phyloP scores from a whole-genome alignment of 306 rosid genomes.

The Trichosanthes truncata region DNA sequence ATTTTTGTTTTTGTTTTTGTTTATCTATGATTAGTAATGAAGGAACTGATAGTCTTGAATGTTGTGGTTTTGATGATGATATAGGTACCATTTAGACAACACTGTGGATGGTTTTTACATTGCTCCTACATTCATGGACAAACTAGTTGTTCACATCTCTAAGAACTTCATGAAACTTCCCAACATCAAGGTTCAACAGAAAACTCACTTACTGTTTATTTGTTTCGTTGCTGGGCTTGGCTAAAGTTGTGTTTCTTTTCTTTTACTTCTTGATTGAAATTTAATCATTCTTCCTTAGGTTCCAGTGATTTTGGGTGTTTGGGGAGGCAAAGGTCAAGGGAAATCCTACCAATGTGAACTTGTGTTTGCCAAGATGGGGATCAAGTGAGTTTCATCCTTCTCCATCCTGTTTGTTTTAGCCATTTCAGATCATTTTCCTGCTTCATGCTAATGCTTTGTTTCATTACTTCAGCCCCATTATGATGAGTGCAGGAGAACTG shows the following conservation, averaged over 20 bases:
- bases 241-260: background rate
- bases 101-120: conserved; percentile 50
- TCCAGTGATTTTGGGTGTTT: conserved; percentile 62
- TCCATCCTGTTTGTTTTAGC: background rate
- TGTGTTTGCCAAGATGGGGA: conserved; percentile 74
- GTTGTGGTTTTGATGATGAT: conserved; percentile 4
- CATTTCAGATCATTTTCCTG: background rate
- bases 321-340: conserved; percentile 30
- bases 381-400: conserved; percentile 39
- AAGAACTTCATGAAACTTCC: conserved; percentile 64
- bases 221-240: background rate
- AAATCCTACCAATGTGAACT: conserved; percentile 71
- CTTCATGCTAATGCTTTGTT: background rate
- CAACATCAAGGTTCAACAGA: conserved; percentile 43
- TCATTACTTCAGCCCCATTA: conserved; percentile 42
- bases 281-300: conserved; percentile 22
- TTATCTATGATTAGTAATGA: background rate
- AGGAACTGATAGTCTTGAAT: background rate
- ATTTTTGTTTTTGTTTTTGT: too few species aligned
- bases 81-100: conserved; percentile 55
- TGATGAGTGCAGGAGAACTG: conserved; percentile 81
- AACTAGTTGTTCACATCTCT: conserved; percentile 62
- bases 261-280: background rate
- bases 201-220: background rate
- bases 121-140: conserved; percentile 75